These are phyloP conservation scores for Aureobasidium namibiae DNA, from an alignment of 2,329 filamentous ascomycete genomes.

Conservation along the genomic window DNA sequence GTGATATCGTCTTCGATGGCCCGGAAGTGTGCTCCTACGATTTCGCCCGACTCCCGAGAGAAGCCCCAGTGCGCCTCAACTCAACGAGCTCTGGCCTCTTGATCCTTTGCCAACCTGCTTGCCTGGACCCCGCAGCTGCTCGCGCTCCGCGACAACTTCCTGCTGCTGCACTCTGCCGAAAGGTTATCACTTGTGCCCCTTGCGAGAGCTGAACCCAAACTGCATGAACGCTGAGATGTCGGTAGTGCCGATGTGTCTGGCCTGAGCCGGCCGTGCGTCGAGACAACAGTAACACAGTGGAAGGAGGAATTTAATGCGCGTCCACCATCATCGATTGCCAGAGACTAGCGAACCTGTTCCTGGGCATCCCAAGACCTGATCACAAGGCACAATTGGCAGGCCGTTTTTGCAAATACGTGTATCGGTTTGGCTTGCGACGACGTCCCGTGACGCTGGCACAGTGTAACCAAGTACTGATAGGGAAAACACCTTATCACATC, in stretches of 20 bases:
- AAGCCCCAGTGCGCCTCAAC: neutral
- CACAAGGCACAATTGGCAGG: neutral
- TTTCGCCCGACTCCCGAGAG: neutral
- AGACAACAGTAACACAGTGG: neutral
- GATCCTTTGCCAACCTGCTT: neutral
- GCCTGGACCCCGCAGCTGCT: constrained; percentile 8
- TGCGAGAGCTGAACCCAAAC: neutral
- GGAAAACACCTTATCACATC: neutral
- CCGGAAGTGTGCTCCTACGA: neutral
- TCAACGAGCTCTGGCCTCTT: constrained; percentile 2
- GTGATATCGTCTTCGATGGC: neutral
- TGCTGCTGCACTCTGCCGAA: neutral
- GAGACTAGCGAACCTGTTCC: neutral
- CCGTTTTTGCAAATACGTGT: neutral
- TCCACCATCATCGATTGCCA: neutral
- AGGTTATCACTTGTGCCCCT: neutral
- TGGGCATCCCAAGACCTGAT: neutral
- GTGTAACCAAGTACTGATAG: neutral
- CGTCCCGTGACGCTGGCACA: neutral
- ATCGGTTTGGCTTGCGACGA: neutral
- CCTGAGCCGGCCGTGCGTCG: constrained; percentile 1
- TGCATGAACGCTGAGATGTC: neutral
- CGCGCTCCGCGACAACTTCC: neutral
- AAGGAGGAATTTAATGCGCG: neutral
- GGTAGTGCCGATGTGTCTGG: constrained; percentile 1